phyloP scores from a whole-genome alignment of 208 protist genomes.

The Endotrypanum monterogeii region DNA sequence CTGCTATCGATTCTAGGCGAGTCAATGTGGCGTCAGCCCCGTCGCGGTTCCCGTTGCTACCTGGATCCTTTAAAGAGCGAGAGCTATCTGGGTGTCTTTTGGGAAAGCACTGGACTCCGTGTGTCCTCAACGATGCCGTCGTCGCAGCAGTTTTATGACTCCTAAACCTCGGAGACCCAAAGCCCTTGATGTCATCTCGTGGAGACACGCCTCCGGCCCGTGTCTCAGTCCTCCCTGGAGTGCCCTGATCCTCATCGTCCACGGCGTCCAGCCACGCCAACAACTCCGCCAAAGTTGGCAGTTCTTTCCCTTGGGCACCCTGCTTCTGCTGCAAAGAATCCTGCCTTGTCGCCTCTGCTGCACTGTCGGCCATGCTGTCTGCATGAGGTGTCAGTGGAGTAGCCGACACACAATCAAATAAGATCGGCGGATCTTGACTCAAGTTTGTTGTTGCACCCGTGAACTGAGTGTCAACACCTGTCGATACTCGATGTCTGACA shows the following conservation, averaged over 20 bases:
- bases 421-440: conserved; percentile 8
- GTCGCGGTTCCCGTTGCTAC: background rate
- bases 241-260: background rate
- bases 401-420: conserved; percentile 2
- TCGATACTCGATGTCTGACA: background rate
- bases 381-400: background rate
- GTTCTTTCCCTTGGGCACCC: background rate
- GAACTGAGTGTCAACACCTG: background rate
- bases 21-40: background rate
- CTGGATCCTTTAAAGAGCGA: background rate
- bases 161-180: background rate
- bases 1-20: background rate
- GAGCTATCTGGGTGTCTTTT: background rate
- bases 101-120: background rate
- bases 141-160: background rate
- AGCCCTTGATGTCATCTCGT: too few species aligned
- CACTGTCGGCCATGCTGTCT: background rate
- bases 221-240: background rate
- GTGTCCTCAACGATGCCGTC: background rate
- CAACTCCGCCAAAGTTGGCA: conserved; percentile 28
- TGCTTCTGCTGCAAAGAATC: background rate
- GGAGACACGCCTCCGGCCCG: background rate
- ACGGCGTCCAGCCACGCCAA: conserved; percentile 16
- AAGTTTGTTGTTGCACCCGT: background rate
- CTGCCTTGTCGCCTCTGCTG: background rate